Base-by-base conservation (phyloP, 106 monocot species). In the Agapanthus africanus region DNA sequence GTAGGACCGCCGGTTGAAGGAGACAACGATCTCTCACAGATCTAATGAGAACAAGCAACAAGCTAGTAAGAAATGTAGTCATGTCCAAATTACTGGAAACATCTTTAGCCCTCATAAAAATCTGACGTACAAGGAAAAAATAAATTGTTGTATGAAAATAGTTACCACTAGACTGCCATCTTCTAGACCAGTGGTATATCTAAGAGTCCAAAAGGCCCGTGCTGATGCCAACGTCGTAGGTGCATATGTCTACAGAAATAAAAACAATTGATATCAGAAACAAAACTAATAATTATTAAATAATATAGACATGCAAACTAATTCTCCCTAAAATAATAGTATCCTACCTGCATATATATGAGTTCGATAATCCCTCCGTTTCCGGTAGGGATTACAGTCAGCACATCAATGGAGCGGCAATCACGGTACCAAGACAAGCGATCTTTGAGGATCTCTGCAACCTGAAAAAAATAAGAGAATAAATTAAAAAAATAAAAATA, bases 321-420 rank as follows among this genome's bases (percentile, higher is more conserved):
- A 4, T 39, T 30, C 7, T 1, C 46, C 38, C 49, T 14, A 49
- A 14, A 34, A 56, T 39, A 25, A 41, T 32, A 38, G 5, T 8
- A 49, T 57, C 22, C 18, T 37, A 88, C 93, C 93, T 93, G 94
- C 94, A 94, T 94, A 61, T 94, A 90, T 19, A 94, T 78, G 21
- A 94, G 87, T 73, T 94, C 94, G 37, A 94, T 90, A 33, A 66
- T 90, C 19, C 94, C 94, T 8, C 94, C 94, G 77, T 94, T 94
- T 41, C 84, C 90, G 71, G 87, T 85, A 70, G 94, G 87, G 50
- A 94, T 87, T 36, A 80, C 79, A 41, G 82, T 87, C 18, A 83
- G 68, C 71, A 90, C 84, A 77, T 90, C 86, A 73, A 87, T 75
- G 42, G 75, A 74, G 1, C 94, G 87, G 30, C 94, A 94, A 64